Evolutionary conservation across 169 alveolate genomes (phyloP).

Genomic region (Cryptosporidium meleagridis): DNA sequence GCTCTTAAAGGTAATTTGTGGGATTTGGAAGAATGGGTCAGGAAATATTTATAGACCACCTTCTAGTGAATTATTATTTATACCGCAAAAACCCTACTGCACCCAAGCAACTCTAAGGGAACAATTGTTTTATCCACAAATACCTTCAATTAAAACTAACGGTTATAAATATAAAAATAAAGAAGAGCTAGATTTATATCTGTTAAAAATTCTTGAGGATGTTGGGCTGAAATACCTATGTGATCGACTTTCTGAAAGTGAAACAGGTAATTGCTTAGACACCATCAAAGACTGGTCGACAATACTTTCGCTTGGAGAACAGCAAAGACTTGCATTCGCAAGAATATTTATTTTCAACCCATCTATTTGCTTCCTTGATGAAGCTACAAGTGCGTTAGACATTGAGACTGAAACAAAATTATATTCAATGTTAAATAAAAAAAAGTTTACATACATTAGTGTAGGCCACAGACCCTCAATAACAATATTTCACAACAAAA

Average conservation of each 20-base stretch:
- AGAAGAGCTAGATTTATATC: constrained; percentile 27
- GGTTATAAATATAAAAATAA: neutral
- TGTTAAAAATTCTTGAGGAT: neutral
- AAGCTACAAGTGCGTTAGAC: constrained; percentile 81
- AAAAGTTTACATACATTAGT: constrained; percentile 27
- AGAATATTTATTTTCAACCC: constrained; percentile 77
- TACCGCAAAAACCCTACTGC: constrained; percentile 75
- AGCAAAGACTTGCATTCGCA: constrained; percentile 81
- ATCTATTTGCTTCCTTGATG: constrained; percentile 76
- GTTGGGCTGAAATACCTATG: constrained; percentile 47
- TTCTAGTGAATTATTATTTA: constrained; percentile 10
- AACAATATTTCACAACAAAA: constrained; percentile 47
- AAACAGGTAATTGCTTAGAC: constrained; percentile 37
- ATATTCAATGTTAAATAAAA: constrained; percentile 31
- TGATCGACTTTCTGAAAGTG: constrained; percentile 2
- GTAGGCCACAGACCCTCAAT: constrained; percentile 72
- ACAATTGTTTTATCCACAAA: constrained; percentile 64
- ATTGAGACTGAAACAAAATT: constrained; percentile 73
- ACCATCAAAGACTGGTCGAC: constrained; percentile 66
- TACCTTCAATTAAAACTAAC: neutral
- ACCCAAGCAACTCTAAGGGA: constrained; percentile 61
- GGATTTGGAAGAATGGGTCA: constrained; percentile 73
- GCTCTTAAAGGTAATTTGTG: constrained; percentile 48
- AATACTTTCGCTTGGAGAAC: constrained; percentile 79
- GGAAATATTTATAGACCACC: constrained; percentile 69